Base-by-base conservation (phyloP, 208 protist genomes). In the Crithidia fasciculata region DNA sequence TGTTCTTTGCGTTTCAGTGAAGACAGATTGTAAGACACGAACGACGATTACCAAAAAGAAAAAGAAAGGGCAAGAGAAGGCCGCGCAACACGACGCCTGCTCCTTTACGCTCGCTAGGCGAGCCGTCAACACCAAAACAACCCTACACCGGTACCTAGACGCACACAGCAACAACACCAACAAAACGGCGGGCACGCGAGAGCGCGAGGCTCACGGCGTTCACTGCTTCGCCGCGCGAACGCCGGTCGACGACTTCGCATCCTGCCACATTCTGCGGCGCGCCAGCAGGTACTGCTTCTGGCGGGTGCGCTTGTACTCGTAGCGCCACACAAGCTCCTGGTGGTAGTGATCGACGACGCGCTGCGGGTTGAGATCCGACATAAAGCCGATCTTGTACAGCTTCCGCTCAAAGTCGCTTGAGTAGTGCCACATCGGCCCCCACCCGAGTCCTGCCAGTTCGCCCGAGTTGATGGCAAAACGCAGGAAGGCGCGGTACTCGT, bases 341-440 rank as follows among this genome's bases (percentile, higher is more conserved):
- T 97, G 93, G 66, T 97, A 96, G 68, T 97, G 94, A 62, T 97
- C 89, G 53, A 97, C 69, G n/a, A 97, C 89, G 12, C 82, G 69
- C 78, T 97, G 92, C 45, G 94, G 94, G 68, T 97, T 97, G 16
- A 84, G 78, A 45, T 88, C 84, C 1, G 94, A 96, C 78, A 97
- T 87, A 74, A 97, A 97, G 10, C 80, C 90, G 61, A 97, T 96
- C 73, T 97, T 97, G 83, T 96, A 96, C 67, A 96, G 79, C 76
- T 96, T 97, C 19, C 94, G 75, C 81, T 97, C 94, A 80, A 97
- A 97, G 47, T 91, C 84, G 62, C 89, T 95, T 16, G 90, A 95
- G 62, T 94, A 86, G 80, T 97, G 93, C 91, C 93, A 97, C 78
- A 97, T 87, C 1, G 93, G 93, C 2, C 93, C 93, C 91, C 93